These are phyloP conservation scores for Solanum appendiculatum DNA, from an alignment of 257 asterid genomes.

Conservation along the genomic window DNA sequence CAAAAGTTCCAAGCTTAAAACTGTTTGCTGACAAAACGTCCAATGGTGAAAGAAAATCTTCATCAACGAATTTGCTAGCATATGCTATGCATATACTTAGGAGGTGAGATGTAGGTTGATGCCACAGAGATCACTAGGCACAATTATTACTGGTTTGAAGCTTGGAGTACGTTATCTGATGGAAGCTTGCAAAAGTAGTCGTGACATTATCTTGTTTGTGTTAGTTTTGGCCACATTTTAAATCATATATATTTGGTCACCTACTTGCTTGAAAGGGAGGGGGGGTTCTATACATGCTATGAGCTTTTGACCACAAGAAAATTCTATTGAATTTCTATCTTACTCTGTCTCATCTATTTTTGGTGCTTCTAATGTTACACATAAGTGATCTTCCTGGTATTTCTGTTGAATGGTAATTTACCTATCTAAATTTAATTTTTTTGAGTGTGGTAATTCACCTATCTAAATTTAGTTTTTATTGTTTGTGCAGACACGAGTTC, in stretches of 20 bases:
- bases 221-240: background rate
- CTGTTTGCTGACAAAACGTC: slow-evolving; percentile 29
- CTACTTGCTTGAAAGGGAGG: background rate
- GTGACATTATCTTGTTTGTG: background rate
- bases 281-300: background rate
- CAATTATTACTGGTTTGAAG: background rate
- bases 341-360: background rate
- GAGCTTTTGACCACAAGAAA: background rate
- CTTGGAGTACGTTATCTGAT: background rate
- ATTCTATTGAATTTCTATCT: background rate
- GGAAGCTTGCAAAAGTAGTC: background rate
- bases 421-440: background rate
- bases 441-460: background rate
- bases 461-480: background rate
- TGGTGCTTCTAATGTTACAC: background rate
- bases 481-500: slow-evolving; percentile 59
- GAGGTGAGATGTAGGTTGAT: slow-evolving; percentile 45
- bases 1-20: slow-evolving; percentile 75
- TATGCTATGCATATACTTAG: slow-evolving; percentile 54
- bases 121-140: background rate
- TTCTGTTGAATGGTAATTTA: background rate
- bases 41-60: slow-evolving; percentile 46
- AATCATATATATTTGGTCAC: background rate
- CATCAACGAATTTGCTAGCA: slow-evolving; percentile 40
- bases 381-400: background rate